Base-by-base conservation (phyloP, 768 basidiomycete genomes). In the Phlebiopsis gigantea region DNA sequence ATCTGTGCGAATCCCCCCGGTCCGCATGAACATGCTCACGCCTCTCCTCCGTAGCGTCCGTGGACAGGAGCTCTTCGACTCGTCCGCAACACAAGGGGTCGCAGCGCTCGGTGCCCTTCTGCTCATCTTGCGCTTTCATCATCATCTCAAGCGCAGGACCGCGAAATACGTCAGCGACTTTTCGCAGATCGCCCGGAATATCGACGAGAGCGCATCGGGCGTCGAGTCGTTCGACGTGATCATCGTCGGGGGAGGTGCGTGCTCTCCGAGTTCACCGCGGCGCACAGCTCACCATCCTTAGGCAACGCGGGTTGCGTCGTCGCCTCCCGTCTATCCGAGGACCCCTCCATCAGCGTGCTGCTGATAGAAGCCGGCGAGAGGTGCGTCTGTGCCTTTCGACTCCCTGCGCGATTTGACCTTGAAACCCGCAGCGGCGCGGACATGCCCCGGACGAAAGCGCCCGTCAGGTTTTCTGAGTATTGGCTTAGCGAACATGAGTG, bases 231-330 rank as follows among this genome's bases (percentile, higher is more conserved):
- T 72, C 49, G 73, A 75, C 57, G 63, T 75, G 1, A 68, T 75
- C 29, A 63, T 75, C 21, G 60, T 73, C 4, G 73, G 73, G 19
- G 73, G 73, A 54, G 72, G 72, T 71, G 30, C 22, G 67, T 54
- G 15, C 30, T 4, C 9, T 17, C 26, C 21, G 25, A 15, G 10
- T 21, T 44, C 9, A 15, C 22, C 29, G 14, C 5, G 31, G 24
- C 14, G 24, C 21, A 26, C 15, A n/a, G 26, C 6, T 45, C 30
- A 2, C 25, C 63, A 17, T 58, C 61, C 19, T 48, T 58, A 80
- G 83, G 84, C 8, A 85, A 82, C 9, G 76, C 83, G 1, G 84
- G 84, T 10, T 84, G 82, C 63, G 83, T 79, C 8, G 72, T 85
- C 8, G 84, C 83, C 12, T 72, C 82, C 2, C 75, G 84, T 15